Conservation (phyloP, 306 rosid genomes). For the Cyamopsis tetragonoloba region DNA sequence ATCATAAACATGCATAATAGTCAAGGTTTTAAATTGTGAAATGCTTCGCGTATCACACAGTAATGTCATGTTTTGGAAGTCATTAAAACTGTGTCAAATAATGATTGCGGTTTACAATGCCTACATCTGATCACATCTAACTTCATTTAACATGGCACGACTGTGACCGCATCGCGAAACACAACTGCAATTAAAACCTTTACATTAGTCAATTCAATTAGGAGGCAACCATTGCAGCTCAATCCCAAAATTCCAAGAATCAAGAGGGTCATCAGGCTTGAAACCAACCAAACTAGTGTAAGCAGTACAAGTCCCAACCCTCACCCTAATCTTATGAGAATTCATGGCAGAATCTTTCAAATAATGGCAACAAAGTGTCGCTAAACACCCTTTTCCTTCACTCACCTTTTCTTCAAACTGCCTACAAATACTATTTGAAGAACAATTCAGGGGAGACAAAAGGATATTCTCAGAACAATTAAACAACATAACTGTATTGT, state of each 20-base stretch:
- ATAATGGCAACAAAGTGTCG: slow-evolving; percentile 71
- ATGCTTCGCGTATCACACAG: too few species aligned
- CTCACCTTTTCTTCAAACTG: slow-evolving; percentile 46
- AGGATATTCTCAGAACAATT: slow-evolving; percentile 57
- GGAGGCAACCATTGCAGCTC: slow-evolving; percentile 77
- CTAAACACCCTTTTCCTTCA: slow-evolving; percentile 49
- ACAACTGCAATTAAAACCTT: too few species aligned
- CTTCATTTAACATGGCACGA: too few species aligned
- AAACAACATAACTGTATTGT: slow-evolving; percentile 68
- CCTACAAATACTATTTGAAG: slow-evolving; percentile 63
- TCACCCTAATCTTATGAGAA: slow-evolving; percentile 55
- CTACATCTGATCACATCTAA: too few species aligned
- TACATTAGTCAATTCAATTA: too few species aligned
- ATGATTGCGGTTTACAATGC: too few species aligned
- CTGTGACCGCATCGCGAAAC: too few species aligned
- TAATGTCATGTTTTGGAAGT: too few species aligned
- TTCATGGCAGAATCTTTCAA: slow-evolving; percentile 86
- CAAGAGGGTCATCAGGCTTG: slow-evolving; percentile 39
- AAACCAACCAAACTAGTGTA: slow-evolving; percentile 64
- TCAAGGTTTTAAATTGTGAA: too few species aligned
- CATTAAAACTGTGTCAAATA: too few species aligned
- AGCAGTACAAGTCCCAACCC: slow-evolving; percentile 76
- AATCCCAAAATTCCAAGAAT: slow-evolving; percentile 78
- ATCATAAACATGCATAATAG: neutral
- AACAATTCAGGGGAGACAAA: slow-evolving; percentile 71